Evolutionary conservation across 805 yeast genomes (phyloP), one percentile per base, ranked within the genome.

Genomic region (Wickerhamomyces hampshirensis): DNA sequence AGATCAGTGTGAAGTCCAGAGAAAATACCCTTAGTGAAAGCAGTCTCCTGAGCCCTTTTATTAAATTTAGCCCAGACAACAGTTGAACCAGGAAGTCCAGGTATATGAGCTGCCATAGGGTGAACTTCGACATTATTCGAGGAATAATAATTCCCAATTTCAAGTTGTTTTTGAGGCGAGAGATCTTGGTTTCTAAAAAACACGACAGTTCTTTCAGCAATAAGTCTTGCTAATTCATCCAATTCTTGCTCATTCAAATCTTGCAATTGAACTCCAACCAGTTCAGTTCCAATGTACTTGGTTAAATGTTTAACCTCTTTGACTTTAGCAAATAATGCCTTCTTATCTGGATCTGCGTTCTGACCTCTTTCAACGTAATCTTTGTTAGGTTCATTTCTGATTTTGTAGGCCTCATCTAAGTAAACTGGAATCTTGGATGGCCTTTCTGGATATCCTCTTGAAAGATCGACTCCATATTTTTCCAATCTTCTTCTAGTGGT

Each of bases 121-220:
- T 69, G 74, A 23, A 53, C 55, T 42, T 70, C 74, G 33, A 66
- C 60, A 37, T 62, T 62, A 26, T 71, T n/a, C n/a, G n/a, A 53
- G 59, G 41, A 34, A 26, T 23, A 44, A 15, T 30, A 41, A n/a
- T 41, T 26, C 26, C 48, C 48, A 32, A 44, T 38, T 14, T 34
- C 39, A 17, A 44, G 23, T 33, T 44, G 48, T 23, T 33, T 41
- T 31, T 44, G 48, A 30, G 48, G 48, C 3, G 48, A 29, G 23
- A 44, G 32, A 23, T 41, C 46, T 33, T 44, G 48, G 23, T 44
- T 37, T 38, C 46, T 41, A 12, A 71, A 70, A 47, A 71, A 69
- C 13, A 71, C 76, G 28, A 70, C 75, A n/a, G 63, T 66, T 46
- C 77, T 61, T 51, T 68, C 73, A 17, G 75, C 69, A 26, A 69